These are phyloP conservation scores for Candida neerlandica DNA, from an alignment of 1,139 yeast genomes.

Conservation along the genomic window DNA sequence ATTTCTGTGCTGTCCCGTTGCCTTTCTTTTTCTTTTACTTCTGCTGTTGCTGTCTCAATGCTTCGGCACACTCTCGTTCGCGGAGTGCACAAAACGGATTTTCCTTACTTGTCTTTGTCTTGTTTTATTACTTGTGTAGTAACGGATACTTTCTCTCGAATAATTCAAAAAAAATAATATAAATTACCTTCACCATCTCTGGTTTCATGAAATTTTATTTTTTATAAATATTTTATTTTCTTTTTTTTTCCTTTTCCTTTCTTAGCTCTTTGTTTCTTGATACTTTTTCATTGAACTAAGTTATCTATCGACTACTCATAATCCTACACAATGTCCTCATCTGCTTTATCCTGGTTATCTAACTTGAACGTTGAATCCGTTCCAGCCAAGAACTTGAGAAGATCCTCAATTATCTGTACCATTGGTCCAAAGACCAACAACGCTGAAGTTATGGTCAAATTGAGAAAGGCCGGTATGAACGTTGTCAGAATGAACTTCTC, in stretches of 20 bases:
- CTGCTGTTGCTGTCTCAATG: not conserved
- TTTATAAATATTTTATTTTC: not conserved
- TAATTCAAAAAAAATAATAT: not conserved
- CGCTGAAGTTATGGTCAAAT: constrained; percentile 79
- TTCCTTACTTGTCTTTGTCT: too few species aligned
- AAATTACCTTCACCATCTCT: not conserved
- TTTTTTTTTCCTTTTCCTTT: not conserved
- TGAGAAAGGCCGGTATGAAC: constrained; percentile 96
- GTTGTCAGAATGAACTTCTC: constrained; percentile 99
- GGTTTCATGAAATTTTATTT: not conserved
- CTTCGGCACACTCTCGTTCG: constrained; percentile 7
- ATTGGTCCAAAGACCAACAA: constrained; percentile 97
- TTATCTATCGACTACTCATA: not conserved
- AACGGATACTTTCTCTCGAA: not conserved
- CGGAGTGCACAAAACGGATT: constrained; percentile 2
- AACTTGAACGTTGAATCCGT: constrained; percentile 73
- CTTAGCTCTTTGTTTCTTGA: constrained; percentile 5
- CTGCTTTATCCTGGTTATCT: constrained; percentile 71
- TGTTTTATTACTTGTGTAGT: too few species aligned
- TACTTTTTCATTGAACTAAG: not conserved
- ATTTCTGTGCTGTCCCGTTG: too few species aligned
- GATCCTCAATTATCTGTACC: constrained; percentile 96
- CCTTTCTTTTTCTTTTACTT: not conserved
- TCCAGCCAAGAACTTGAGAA: constrained; percentile 86
- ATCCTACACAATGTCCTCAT: constrained; percentile 26